Base-by-base conservation (phyloP, 306 rosid species). In the Prunus mira region DNA sequence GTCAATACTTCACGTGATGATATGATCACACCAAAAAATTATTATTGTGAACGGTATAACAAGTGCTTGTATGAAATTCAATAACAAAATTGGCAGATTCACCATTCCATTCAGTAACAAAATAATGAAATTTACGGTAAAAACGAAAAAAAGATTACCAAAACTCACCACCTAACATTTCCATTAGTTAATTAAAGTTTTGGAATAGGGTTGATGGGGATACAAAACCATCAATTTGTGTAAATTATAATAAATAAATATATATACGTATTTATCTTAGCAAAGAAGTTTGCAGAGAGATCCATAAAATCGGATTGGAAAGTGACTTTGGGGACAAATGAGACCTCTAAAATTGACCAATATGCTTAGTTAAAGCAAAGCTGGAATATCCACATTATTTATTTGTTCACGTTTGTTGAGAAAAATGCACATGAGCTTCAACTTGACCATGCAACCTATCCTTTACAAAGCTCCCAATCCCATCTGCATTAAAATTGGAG, bases 331-430 rank as follows among this genome's bases (percentile, higher is more conserved):
- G 7, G 14, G 32, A 60, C 47, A 73, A 25, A 61, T 60, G 4
- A 45, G 28, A 25, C 51, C 77, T 73, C 56, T 60, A 60, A 73
- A 5, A 13, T 73, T 73, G 69, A 61, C 77, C 67, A 41, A 24
- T 24, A 8, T 43, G 43, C 22, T 1, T 43, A 15, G 3, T 52
- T 49, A 34, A 71, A 54, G 28, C 64, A 14, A 34, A 18, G 49
- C 47, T 27, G 1, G 38, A 52, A 52, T 52, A 15, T 52, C 9
- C 8, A 51, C n/a, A 17, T 55, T 4, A n/a, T 67, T 67, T 45
- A 24, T 43, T 20, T 11, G 2, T 20, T 43, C 30, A 28, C 30
- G 30, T 3, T 55, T 5, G 61, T 55, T 55, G 25, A 43, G 71
- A 32, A 43, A 67, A 45, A 45, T 68, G 58, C 60, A 9, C 58